Conservation (phyloP, 345 rosid species). For the Eucalyptus erythrocorys region DNA sequence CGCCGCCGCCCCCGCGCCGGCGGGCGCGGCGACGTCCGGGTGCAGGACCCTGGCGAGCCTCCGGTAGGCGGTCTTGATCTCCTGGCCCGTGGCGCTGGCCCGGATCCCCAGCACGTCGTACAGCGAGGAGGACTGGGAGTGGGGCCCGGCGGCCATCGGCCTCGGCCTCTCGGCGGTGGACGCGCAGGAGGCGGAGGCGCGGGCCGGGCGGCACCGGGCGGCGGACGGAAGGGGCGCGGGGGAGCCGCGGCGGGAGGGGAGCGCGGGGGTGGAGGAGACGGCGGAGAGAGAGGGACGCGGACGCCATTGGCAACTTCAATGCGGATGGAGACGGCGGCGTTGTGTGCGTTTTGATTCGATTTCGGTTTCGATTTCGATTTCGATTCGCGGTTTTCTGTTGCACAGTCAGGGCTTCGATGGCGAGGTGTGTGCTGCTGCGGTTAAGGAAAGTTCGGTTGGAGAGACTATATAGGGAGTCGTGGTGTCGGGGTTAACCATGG, state of each 20-base stretch:
- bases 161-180: slow-evolving; percentile 27
- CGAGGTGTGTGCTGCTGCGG: background rate
- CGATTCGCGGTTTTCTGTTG: background rate
- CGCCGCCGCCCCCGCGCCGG: background rate
- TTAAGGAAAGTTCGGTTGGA: background rate
- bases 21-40: slow-evolving; percentile 38
- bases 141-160: background rate
- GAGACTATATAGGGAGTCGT: accelerated
- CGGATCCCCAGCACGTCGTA: slow-evolving; percentile 56
- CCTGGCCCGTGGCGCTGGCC: slow-evolving; percentile 37
- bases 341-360: background rate
- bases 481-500: background rate
- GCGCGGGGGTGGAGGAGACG: background rate
- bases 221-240: background rate
- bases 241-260: background rate
- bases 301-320: background rate
- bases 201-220: slow-evolving; percentile 18
- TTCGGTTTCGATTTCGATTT: too few species aligned
- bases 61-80: slow-evolving; percentile 62
- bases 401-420: background rate
- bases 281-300: slow-evolving; percentile 8
- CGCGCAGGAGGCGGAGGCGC: slow-evolving; percentile 24
- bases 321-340: background rate
- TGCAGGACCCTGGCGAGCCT: slow-evolving; percentile 45
- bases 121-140: slow-evolving; percentile 14